Percentiles rank a stretch among this genome's conserved stretches.
Evolutionary conservation across 306 rosid species (phyloP).

Genomic region (Castanospermum australe): DNA sequence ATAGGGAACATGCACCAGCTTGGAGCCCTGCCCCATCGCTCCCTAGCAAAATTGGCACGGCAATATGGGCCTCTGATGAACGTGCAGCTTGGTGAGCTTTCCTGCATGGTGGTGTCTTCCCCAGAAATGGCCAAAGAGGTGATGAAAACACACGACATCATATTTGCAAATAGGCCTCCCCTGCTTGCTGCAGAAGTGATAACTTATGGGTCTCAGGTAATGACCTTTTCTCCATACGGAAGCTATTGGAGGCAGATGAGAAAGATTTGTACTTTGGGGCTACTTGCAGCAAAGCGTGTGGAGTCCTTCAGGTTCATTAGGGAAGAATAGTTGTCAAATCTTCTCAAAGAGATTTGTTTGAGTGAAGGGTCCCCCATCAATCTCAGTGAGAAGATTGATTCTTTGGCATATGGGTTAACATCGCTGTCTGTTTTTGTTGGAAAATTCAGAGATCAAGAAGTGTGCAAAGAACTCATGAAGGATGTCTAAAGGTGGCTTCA

Average conservation of each 20-base stretch:
- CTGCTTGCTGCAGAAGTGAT: not conserved
- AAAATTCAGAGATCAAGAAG: not conserved
- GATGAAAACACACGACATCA: constrained; percentile 37
- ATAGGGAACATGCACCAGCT: constrained; percentile 26
- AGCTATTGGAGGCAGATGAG: constrained; percentile 34
- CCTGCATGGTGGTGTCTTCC: constrained; percentile 35
- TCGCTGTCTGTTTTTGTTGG: not conserved
- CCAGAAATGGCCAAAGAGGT: constrained; percentile 44
- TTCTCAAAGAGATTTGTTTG: not conserved
- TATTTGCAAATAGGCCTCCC: constrained; percentile 33
- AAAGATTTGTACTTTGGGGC: constrained; percentile 26
- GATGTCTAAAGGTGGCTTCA: not conserved
- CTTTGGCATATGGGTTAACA: not conserved
- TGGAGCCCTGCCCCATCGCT: not conserved
- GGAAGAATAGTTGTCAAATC: not conserved
- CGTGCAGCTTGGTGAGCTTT: constrained; percentile 21
- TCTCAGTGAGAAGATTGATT: not conserved
- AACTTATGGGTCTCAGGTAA: not conserved
- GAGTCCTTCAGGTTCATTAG: constrained; percentile 6
- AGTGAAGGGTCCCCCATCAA: not conserved
- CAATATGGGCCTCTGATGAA: constrained; percentile 21
- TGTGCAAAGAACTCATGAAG: not conserved
- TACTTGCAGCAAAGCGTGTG: constrained; percentile 20
- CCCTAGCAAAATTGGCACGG: constrained; percentile 1
- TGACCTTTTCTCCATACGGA: constrained; percentile 28